Evolutionary conservation across 176 grass and related monocot genomes (phyloP), one percentile per base, ranked within the genome.

Genomic region (Aegilops speltoides): DNA sequence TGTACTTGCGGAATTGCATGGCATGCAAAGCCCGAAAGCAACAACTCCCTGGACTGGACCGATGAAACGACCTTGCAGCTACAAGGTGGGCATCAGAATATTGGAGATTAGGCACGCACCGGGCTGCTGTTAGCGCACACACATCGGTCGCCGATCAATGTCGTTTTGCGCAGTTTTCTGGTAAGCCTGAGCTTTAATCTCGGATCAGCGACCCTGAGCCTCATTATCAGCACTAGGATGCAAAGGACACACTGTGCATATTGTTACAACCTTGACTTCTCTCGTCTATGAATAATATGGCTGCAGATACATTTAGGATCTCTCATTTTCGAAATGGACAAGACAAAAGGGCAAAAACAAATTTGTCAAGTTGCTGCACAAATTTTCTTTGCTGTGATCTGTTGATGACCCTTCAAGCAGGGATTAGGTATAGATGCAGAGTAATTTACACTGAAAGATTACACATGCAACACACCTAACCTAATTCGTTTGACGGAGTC

Each of bases 361-460:
- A 40, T 60, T 80, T 80, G 28, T 10, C 76, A 84, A 84, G 33
- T 46, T 50, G 68, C 15, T 66, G 74, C 28, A n/a, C 22, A 83
- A 6, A 84, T 85, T 79, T 79, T 73, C 24, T 57, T 68, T 85
- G 82, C n/a, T 59, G 14, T 76, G 40, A 67, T 45, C 59, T 75
- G 19, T 33, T 22, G 45, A 68, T 36, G 43, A 23, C 37, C 16
- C 60, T 48, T 86, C 50, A 22, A 74, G 1, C 22, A 82, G 40
- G 34, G 75, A 59, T 84, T 87, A 80, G 85, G 85, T 87, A 48
- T 17, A 66, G 15, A 87, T 61, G 6, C 43, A 15, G 33, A 76
- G 54, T 84, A 87, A 68, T 87, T 48, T 80, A 87, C 41, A 25
- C 17, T 34, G 24, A 91, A 91, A 26, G 59, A 80, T 73, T 80